Conservation (phyloP, 2,329 filamentous ascomycete species). For the Conoideocrella luteorostrata region DNA sequence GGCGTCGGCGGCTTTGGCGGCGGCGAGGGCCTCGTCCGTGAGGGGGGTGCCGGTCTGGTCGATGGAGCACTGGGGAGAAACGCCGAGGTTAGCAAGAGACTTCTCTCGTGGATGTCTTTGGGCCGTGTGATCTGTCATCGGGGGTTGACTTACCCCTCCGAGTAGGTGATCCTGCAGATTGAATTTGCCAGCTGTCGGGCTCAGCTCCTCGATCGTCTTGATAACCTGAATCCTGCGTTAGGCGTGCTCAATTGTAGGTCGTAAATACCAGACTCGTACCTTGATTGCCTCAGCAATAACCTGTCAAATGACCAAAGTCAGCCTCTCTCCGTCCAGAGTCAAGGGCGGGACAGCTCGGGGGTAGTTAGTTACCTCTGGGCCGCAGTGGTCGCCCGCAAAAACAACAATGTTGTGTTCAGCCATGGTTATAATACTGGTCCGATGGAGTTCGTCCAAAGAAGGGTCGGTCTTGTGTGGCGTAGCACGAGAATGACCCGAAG, state of each 20-base stretch:
- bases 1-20: constrained; percentile 79
- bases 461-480: too few species aligned
- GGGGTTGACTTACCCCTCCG: constrained; percentile 64
- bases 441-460: too few species aligned
- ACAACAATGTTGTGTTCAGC: constrained; percentile 68
- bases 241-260: neutral
- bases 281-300: constrained; percentile 80
- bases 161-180: constrained; percentile 84
- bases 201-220: constrained; percentile 65
- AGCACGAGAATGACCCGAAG: too few species aligned
- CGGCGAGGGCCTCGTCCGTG: constrained; percentile 74
- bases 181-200: constrained; percentile 65
- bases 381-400: constrained; percentile 75
- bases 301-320: constrained; percentile 27
- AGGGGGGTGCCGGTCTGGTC: constrained; percentile 71
- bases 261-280: constrained; percentile 38
- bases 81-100: constrained; percentile 3
- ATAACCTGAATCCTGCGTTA: constrained; percentile 53
- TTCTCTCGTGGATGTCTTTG: constrained; percentile 6
- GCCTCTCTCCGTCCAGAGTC: constrained; percentile 13
- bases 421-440: too few species aligned
- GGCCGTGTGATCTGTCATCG: constrained; percentile 12
- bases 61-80: constrained; percentile 66
- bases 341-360: constrained; percentile 12
- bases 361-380: constrained; percentile 60